Evolutionary conservation across 140 eudicot species (phyloP).

Genomic region (Artemisia princeps): DNA sequence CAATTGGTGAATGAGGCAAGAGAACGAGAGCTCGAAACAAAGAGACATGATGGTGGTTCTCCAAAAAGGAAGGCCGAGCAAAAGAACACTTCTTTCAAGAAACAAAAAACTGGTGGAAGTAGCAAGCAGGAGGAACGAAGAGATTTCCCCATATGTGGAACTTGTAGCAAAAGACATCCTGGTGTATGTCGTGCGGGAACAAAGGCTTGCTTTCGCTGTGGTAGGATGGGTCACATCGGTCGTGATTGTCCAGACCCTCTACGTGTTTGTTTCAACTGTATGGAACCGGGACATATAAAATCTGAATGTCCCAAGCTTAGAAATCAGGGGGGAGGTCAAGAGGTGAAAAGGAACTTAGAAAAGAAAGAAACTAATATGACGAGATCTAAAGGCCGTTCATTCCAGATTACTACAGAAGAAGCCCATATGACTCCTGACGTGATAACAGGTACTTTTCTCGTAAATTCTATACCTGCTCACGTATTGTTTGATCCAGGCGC

Average conservation of each 20-base stretch:
- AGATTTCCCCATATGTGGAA: not conserved
- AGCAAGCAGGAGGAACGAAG: not conserved
- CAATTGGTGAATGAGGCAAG: not conserved
- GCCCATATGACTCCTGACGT: not conserved
- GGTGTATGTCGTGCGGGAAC: not conserved
- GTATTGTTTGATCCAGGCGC: conserved; percentile 1
- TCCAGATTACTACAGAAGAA: not conserved
- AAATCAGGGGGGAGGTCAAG: not conserved
- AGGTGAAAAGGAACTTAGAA: not conserved
- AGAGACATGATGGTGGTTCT: not conserved
- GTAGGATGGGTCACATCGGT: not conserved
- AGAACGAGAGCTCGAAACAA: not conserved
- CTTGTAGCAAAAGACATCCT: not conserved
- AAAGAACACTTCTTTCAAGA: not conserved
- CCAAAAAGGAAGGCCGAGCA: not conserved
- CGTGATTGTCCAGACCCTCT: not conserved
- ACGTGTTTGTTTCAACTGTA: too few relatives aligned
- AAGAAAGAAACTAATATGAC: not conserved
- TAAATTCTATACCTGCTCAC: not conserved
- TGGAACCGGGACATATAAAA: too few relatives aligned
- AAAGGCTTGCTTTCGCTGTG: not conserved
- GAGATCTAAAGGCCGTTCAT: not conserved
- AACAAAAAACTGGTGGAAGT: not conserved
- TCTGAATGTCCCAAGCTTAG: not conserved
- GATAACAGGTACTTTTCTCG: conserved; percentile 1